Conservation (phyloP, 2,329 filamentous ascomycete genomes). For the Aspergillus fijiensis region DNA sequence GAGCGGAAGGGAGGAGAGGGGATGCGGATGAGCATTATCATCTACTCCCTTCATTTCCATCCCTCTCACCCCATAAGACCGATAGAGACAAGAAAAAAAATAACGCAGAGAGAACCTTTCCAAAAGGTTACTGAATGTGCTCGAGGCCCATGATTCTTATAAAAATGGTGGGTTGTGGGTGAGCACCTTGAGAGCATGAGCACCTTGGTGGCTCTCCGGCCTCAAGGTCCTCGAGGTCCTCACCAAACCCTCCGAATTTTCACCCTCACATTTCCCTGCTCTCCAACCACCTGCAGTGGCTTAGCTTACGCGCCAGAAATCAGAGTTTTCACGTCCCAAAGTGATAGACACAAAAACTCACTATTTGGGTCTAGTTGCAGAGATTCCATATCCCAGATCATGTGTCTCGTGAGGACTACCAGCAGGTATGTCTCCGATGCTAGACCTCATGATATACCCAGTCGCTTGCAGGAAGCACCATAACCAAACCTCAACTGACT, state of each 20-base stretch:
- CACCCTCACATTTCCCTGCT: not conserved
- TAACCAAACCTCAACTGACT: too few relatives aligned
- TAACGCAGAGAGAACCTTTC: not conserved
- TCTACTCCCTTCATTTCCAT: too few relatives aligned
- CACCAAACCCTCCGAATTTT: not conserved
- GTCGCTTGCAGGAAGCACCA: not conserved
- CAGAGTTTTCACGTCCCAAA: not conserved
- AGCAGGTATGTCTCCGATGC: not conserved
- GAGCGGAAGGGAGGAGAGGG: not conserved
- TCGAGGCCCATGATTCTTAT: conserved; percentile 1
- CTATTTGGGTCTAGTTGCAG: not conserved
- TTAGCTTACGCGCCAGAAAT: not conserved
- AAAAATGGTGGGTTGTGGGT: not conserved
- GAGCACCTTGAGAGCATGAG: conserved; percentile 13
- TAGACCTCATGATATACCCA: not conserved
- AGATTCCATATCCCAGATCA: not conserved
- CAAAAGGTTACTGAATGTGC: not conserved
- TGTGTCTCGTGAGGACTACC: not conserved
- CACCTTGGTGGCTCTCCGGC: conserved; percentile 12
- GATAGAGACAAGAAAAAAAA: not conserved
- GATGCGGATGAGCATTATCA: not conserved
- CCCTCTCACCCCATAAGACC: not conserved
- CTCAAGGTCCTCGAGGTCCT: conserved; percentile 3
- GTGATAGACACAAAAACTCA: not conserved
- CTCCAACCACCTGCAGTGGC: not conserved